A percentile compares a stretch with the other conserved stretches of the same genome.
phyloP scores from a whole-genome alignment of 495 filamentous ascomycete species.

The Hypoxylon trugodes region DNA sequence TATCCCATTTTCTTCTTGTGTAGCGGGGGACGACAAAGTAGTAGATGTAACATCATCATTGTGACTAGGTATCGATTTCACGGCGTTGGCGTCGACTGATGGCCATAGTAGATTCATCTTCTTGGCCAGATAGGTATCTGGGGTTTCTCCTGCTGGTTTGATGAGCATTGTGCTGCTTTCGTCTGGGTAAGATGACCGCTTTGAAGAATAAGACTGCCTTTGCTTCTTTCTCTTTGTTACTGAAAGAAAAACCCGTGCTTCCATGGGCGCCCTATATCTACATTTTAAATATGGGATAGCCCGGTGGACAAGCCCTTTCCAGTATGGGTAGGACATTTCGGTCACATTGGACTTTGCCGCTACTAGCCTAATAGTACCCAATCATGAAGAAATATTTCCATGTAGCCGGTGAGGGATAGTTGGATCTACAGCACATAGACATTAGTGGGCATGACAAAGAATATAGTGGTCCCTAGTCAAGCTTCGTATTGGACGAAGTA shows the following conservation, averaged over 20 bases:
- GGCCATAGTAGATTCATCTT: not conserved
- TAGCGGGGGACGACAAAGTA: not conserved
- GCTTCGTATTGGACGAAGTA: not conserved
- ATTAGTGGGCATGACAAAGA: not conserved
- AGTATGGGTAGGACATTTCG: constrained; percentile 5
- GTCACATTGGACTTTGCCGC: constrained; percentile 13
- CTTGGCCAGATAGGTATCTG: constrained; percentile 7
- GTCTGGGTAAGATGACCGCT: not conserved
- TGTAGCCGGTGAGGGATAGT: constrained; percentile 18
- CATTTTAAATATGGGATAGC: not conserved
- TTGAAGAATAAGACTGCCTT: not conserved
- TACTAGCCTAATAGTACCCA: constrained; percentile 21
- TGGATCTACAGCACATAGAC: constrained; percentile 8
- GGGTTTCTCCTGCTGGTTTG: constrained; percentile 6
- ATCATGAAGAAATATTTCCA: constrained; percentile 5
- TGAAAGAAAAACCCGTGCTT: not conserved
- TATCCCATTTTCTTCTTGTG: not conserved
- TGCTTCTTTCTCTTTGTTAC: constrained; percentile 13
- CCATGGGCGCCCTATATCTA: constrained; percentile 6
- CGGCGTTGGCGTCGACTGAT: not conserved
- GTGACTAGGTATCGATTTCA: not conserved
- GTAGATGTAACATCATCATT: constrained; percentile 1
- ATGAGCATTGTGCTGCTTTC: constrained; percentile 8
- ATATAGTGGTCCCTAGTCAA: not conserved
- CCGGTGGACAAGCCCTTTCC: constrained; percentile 8